Base-by-base conservation (phyloP, 345 rosid species). In the Aquilaria malaccensis region DNA sequence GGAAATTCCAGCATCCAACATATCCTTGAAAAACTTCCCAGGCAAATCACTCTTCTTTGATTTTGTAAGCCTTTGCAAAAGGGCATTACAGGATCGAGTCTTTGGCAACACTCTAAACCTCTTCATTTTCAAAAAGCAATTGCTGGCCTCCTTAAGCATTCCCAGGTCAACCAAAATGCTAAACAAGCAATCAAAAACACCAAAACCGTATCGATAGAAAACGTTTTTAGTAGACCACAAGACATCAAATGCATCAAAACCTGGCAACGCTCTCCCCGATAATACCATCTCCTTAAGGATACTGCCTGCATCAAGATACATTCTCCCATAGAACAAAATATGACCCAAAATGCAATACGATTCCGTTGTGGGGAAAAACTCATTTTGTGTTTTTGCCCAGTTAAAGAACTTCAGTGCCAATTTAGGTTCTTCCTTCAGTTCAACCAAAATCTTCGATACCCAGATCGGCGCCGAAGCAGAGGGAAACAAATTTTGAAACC, bases 181-280 rank as follows among this genome's bases (percentile, higher is more conserved):
- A 73, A 87, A 87, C 67, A 87, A 75, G 58, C 86, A 81, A 87
- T 87, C 87, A 68, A 87, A 87, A 12, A 87, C 91, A 45, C 91
- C 95, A 67, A 71, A 85, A 6, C 84, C 85, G 22, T 64, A 52
- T 3, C 43, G 77, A 45, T 71, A 70, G 59, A 80, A 83, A 14
- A 81, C 81, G 52, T 76, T 83, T 78, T 86, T 79, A 2, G 85
- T 81, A 7, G 80, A 81, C 95, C 95, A 87, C 13, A 87, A 56
- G 58, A 77, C 72, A 66, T 87, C 85, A 58, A 87, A 85, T 65
- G 74, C 70, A 59, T 85, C 83, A 61, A 66, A 77, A 47, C 75
- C 79, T 0, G 64, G 71, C 37, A 72, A 55, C 15, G 41, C 59
- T 62, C 47, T 15, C 47, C 62, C 62, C 0, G 51, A 77, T 54